Percentiles rank a stretch among this genome's conserved stretches.
Evolutionary conservation across 805 yeast species (phyloP).

Genomic region (Yarrowia hollandica): DNA sequence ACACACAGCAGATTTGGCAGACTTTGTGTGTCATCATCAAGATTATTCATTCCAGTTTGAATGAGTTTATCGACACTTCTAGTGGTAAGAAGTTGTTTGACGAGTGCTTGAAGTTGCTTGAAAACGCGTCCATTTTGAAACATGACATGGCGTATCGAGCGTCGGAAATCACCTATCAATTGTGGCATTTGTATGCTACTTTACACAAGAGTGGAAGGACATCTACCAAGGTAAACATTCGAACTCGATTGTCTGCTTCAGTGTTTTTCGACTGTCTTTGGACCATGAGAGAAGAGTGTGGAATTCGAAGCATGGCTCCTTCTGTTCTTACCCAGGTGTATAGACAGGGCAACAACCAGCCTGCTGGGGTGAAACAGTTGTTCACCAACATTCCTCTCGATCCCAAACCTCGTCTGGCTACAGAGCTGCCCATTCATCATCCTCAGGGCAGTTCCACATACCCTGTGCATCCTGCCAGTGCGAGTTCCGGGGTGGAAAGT

Average conservation of each 20-base stretch:
- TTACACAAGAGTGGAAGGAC: slow-evolving; percentile 45
- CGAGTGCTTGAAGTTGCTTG: slow-evolving; percentile 48
- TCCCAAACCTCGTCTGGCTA: slow-evolving; percentile 17
- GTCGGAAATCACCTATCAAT: slow-evolving; percentile 88
- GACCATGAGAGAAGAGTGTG: slow-evolving; percentile 81
- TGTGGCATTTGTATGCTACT: slow-evolving; percentile 83
- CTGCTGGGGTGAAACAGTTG: slow-evolving; percentile 9
- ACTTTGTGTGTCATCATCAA: slow-evolving; percentile 82
- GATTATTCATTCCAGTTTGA: slow-evolving; percentile 71
- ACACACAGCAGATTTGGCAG: slow-evolving; percentile 85
- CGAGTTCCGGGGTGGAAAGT: neutral
- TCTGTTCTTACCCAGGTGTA: slow-evolving; percentile 37
- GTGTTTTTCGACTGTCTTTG: slow-evolving; percentile 89
- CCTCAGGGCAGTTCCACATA: slow-evolving; percentile 4
- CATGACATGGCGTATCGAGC: slow-evolving; percentile 93
- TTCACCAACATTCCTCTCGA: slow-evolving; percentile 27
- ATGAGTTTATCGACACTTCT: slow-evolving; percentile 63
- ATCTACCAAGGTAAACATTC: slow-evolving; percentile 45
- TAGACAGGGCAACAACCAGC: slow-evolving; percentile 1
- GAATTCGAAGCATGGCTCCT: slow-evolving; percentile 55
- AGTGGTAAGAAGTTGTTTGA: slow-evolving; percentile 62
- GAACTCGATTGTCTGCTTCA: slow-evolving; percentile 88
- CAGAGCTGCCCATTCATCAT: slow-evolving; percentile 18
- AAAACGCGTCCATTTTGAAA: slow-evolving; percentile 79
- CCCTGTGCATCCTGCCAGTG: slow-evolving; percentile 3